Percentiles rank a stretch among this genome's conserved stretches.
Evolutionary conservation across 2,329 filamentous ascomycete genomes (phyloP).

Genomic region (Phialemonium atrogriseum): DNA sequence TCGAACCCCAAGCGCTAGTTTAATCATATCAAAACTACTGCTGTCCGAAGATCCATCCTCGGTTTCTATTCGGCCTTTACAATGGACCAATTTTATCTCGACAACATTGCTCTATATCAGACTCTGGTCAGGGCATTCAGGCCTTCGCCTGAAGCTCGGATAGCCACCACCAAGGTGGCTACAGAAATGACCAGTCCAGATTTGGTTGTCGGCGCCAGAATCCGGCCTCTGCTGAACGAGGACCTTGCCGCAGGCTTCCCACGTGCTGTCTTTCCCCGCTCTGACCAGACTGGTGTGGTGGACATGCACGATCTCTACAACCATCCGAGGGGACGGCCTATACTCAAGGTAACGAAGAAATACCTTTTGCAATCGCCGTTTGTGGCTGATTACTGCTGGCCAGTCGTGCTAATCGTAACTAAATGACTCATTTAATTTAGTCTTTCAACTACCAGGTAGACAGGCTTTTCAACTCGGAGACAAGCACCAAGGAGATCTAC

Average conservation of each 20-base stretch:
- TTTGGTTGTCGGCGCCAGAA: conserved; percentile 26
- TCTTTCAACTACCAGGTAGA: conserved; percentile 27
- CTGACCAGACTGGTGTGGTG: conserved; percentile 13
- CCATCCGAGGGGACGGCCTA: conserved; percentile 20
- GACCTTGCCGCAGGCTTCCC: conserved; percentile 21
- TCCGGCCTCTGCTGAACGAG: conserved; percentile 27
- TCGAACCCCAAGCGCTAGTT: no score
- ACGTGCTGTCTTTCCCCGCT: conserved; percentile 16
- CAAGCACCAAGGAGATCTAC: conserved; percentile 31
- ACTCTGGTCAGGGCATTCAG: background rate
- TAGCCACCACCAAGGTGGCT: conserved; percentile 4
- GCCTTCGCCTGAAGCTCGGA: conserved; percentile 5
- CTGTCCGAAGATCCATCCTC: no score
- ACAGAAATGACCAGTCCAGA: conserved; percentile 11
- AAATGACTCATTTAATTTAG: no score
- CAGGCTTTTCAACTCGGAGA: conserved; percentile 23
- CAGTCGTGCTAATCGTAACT: no score
- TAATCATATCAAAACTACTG: no score
- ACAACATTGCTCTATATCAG: conserved; percentile 1
- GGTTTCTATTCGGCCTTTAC: no score
- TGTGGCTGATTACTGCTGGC: background rate
- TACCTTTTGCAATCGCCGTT: background rate
- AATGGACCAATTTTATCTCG: conserved; percentile 7
- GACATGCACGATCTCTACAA: conserved; percentile 29
- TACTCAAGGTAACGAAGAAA: conserved; percentile 17